These are phyloP conservation scores for Zangia roseola DNA, from an alignment of 768 basidiomycete species.

Conservation along the genomic window DNA sequence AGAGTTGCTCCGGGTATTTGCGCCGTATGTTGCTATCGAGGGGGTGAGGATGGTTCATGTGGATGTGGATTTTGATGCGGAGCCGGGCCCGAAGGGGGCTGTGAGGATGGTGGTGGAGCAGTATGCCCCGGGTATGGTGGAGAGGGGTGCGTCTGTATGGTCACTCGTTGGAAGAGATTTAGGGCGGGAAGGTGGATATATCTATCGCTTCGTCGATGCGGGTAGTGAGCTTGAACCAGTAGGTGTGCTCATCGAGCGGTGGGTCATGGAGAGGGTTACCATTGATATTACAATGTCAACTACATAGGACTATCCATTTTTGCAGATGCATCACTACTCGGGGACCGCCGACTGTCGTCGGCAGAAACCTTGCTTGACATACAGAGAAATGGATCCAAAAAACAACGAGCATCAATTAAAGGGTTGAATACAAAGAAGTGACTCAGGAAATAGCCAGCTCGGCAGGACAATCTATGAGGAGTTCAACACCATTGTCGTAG, in stretches of 20 bases:
- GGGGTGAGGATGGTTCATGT: slow-evolving; percentile 38
- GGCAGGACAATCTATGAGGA: too few species aligned
- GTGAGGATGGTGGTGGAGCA: slow-evolving; percentile 8
- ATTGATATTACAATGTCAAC: too few species aligned
- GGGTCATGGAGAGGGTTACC: slow-evolving; percentile 12
- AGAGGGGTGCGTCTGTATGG: not conserved
- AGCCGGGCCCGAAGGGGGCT: slow-evolving; percentile 21
- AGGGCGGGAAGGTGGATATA: not conserved
- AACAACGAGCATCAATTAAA: too few species aligned
- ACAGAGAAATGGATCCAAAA: too few species aligned
- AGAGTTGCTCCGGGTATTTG: slow-evolving; percentile 32
- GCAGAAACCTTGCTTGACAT: too few species aligned
- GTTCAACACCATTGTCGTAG: too few species aligned
- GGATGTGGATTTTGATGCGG: slow-evolving; percentile 36
- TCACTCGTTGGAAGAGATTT: slow-evolving; percentile 17
- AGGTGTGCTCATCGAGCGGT: not conserved
- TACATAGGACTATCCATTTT: too few species aligned
- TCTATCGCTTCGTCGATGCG: slow-evolving; percentile 13
- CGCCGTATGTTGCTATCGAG: slow-evolving; percentile 29
- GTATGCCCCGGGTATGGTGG: not conserved
- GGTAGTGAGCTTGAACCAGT: not conserved
- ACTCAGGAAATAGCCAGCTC: too few species aligned
- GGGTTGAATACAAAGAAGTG: too few species aligned
- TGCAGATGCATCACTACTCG: too few species aligned
- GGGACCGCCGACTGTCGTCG: too few species aligned